Evolutionary conservation across 2,329 filamentous ascomycete genomes (phyloP).

Genomic region (Lachnellula cervina): DNA sequence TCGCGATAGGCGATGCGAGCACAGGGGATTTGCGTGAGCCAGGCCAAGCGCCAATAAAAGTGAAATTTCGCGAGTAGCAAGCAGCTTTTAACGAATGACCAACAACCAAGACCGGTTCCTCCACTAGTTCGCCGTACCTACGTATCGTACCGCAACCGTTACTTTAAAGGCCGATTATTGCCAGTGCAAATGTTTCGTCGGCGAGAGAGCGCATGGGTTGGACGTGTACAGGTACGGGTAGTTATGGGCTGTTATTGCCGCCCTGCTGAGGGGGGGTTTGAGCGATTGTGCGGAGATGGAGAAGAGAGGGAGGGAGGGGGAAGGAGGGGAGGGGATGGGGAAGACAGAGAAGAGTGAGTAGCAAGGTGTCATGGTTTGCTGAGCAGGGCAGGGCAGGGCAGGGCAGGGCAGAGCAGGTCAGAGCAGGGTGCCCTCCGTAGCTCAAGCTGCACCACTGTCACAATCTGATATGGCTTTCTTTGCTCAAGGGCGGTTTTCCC

Average conservation of each 20-base stretch:
- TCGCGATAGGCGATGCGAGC: neutral
- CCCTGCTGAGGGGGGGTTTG: neutral
- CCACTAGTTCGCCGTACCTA: neutral
- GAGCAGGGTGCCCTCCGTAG: too few relatives aligned
- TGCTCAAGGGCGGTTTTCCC: too few relatives aligned
- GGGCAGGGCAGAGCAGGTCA: too few relatives aligned
- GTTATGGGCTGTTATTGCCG: too few relatives aligned
- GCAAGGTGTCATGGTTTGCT: neutral
- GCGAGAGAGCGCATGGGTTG: too few relatives aligned
- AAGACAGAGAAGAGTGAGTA: neutral
- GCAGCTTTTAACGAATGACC: neutral
- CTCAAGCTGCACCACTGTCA: too few relatives aligned
- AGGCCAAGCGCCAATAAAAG: neutral
- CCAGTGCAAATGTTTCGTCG: conserved; percentile 9
- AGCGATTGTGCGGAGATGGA: conserved; percentile 4
- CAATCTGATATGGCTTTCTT: too few relatives aligned
- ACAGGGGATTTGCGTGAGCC: neutral
- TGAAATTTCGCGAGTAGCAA: too few relatives aligned
- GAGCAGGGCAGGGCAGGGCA: neutral
- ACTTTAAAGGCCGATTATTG: neutral
- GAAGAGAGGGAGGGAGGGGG: neutral
- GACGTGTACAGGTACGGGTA: too few relatives aligned
- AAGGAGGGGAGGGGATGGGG: neutral
- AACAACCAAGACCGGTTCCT: neutral
- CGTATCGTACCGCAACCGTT: neutral